A percentile compares a stretch with the other conserved stretches of the same genome.
phyloP scores from a whole-genome alignment of 2,329 filamentous ascomycete species.

The Metarhizium brunneum region DNA sequence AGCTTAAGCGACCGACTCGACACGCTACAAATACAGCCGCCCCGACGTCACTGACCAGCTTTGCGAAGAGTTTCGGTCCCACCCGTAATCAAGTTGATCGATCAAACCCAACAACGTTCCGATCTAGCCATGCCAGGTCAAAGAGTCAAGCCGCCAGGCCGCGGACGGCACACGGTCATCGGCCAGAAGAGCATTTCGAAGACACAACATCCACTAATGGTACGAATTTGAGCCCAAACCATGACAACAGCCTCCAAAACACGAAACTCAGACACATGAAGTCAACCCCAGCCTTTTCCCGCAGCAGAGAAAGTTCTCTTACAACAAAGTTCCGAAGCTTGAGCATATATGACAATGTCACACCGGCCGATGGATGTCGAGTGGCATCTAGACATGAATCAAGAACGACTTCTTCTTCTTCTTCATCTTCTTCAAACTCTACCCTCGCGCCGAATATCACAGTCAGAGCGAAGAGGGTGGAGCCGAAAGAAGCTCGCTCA shows the following conservation, averaged over 20 bases:
- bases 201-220: constrained; percentile 22
- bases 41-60: constrained; percentile 31
- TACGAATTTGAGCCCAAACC: constrained; percentile 17
- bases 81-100: constrained; percentile 39
- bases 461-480: constrained; percentile 3
- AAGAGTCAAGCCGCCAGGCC: constrained; percentile 28
- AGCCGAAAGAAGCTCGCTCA: constrained; percentile 6
- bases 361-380: constrained; percentile 29
- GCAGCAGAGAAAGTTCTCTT: constrained; percentile 35
- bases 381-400: constrained; percentile 27
- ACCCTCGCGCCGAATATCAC: constrained; percentile 11
- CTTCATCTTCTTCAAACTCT: background rate
- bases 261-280: constrained; percentile 17
- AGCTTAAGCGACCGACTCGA: constrained; percentile 31
- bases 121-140: constrained; percentile 36
- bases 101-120: constrained; percentile 42
- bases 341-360: constrained; percentile 24
- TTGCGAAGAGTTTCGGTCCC: constrained; percentile 49
- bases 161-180: constrained; percentile 30
- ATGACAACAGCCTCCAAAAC: constrained; percentile 8
- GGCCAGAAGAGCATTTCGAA: constrained; percentile 29
- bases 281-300: constrained; percentile 17
- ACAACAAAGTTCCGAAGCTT: constrained; percentile 27
- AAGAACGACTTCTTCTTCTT: constrained; percentile 19
- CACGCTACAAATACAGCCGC: constrained; percentile 21